Conservation (phyloP, 2,329 filamentous ascomycete species). For the Penicillium capsulatum region DNA sequence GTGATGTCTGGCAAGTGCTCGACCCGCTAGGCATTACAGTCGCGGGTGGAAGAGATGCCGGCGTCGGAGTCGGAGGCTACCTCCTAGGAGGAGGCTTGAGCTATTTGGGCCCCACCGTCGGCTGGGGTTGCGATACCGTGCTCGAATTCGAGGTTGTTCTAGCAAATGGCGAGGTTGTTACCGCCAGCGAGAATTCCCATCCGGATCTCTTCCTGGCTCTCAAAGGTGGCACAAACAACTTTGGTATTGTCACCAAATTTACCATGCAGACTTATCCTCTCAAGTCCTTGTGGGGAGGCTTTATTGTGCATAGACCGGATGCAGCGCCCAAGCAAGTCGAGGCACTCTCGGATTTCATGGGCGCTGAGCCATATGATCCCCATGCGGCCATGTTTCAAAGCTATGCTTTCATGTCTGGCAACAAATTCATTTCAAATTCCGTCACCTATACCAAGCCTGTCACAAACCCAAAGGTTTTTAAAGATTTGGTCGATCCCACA, state of each 20-base stretch:
- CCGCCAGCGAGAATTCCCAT: constrained; percentile 29
- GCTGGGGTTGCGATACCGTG: constrained; percentile 28
- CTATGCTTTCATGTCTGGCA: constrained; percentile 1
- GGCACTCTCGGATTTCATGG: neutral
- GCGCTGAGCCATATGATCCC: neutral
- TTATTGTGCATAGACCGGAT: neutral
- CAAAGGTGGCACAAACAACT: constrained; percentile 43
- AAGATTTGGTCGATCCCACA: neutral
- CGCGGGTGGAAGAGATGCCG: constrained; percentile 19
- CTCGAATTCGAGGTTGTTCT: constrained; percentile 35
- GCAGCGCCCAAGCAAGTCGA: neutral
- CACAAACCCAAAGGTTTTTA: constrained; percentile 5
- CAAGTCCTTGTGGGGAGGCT: neutral
- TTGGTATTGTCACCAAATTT: constrained; percentile 42
- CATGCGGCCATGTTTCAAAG: constrained; percentile 12
- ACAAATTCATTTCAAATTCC: constrained; percentile 3
- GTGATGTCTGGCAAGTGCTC: constrained; percentile 15
- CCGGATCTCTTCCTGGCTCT: constrained; percentile 39
- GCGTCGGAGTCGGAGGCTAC: constrained; percentile 24
- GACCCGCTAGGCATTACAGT: constrained; percentile 13
- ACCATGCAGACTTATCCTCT: constrained; percentile 27
- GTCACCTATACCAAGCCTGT: constrained; percentile 13
- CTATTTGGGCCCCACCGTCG: constrained; percentile 4
- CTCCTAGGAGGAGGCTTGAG: constrained; percentile 17
- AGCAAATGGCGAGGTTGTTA: constrained; percentile 33